These are phyloP conservation scores for Lactifluus piperatus DNA, from an alignment of 768 basidiomycete genomes.

Conservation along the genomic window DNA sequence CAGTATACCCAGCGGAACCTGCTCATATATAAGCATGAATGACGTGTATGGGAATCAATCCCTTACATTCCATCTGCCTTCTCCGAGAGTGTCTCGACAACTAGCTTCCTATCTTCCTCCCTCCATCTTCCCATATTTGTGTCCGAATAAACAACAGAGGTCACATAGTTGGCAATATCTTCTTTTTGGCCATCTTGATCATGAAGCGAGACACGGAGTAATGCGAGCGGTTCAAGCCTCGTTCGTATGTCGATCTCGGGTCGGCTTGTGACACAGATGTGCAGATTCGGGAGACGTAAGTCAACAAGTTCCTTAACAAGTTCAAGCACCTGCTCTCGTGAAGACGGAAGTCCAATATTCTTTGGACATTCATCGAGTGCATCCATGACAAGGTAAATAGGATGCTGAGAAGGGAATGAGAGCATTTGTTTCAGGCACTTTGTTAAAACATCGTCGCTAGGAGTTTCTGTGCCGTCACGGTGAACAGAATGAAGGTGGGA, in stretches of 20 bases:
- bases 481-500: background rate
- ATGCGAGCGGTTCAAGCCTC: background rate
- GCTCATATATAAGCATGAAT: too few relatives aligned
- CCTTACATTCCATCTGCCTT: constrained; percentile 6
- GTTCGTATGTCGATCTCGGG: background rate
- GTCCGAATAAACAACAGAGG: background rate
- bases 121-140: background rate
- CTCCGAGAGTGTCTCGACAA: background rate
- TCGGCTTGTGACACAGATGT: background rate
- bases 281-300: background rate
- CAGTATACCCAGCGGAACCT: constrained; percentile 1
- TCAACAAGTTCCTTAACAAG: background rate
- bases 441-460: background rate
- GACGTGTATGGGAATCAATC: fast-evolving
- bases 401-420: background rate
- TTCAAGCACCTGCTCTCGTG: background rate
- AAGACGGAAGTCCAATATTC: background rate
- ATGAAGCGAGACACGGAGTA: background rate
- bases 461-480: background rate
- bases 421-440: background rate
- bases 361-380: constrained; percentile 6
- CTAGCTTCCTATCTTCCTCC: background rate
- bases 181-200: background rate
- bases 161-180: background rate
- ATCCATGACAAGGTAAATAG: background rate